These are phyloP conservation scores for Talaromyces wortmannii DNA, from an alignment of 495 filamentous ascomycete species.

Conservation along the genomic window DNA sequence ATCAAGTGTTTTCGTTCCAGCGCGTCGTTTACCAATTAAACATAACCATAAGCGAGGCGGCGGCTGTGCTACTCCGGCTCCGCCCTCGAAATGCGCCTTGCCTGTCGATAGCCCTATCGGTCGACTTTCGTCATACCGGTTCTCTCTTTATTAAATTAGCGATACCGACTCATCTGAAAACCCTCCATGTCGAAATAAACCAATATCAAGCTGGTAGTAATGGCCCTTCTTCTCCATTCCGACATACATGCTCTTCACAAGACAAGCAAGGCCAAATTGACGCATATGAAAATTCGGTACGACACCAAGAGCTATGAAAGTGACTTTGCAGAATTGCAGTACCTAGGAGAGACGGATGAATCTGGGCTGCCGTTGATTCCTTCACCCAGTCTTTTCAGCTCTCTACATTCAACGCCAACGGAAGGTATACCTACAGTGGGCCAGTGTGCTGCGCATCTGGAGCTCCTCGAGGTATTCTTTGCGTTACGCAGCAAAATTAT, in stretches of 20 bases:
- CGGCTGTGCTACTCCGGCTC: too few relatives aligned
- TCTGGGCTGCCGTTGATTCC: neutral
- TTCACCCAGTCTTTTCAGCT: neutral
- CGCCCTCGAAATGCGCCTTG: too few relatives aligned
- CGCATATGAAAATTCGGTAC: neutral
- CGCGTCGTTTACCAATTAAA: too few relatives aligned
- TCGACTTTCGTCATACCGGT: too few relatives aligned
- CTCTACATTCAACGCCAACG: neutral
- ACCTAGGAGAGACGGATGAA: neutral
- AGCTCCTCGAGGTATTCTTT: slow-evolving; percentile 24
- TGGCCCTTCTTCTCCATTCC: neutral
- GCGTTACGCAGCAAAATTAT: slow-evolving; percentile 12
- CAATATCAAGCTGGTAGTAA: neutral
- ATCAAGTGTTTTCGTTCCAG: too few relatives aligned
- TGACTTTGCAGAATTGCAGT: neutral
- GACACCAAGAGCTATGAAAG: neutral
- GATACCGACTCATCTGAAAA: too few relatives aligned
- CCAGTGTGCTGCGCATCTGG: slow-evolving; percentile 26
- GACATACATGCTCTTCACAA: neutral
- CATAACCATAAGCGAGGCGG: too few relatives aligned
- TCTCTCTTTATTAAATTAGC: too few relatives aligned
- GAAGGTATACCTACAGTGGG: slow-evolving; percentile 11
- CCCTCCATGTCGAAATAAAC: too few relatives aligned
- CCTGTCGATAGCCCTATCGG: too few relatives aligned
- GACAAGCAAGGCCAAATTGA: neutral